These are phyloP conservation scores for Fraxinus xanthoxyloides DNA, from an alignment of 305 asterid genomes.

Conservation along the genomic window DNA sequence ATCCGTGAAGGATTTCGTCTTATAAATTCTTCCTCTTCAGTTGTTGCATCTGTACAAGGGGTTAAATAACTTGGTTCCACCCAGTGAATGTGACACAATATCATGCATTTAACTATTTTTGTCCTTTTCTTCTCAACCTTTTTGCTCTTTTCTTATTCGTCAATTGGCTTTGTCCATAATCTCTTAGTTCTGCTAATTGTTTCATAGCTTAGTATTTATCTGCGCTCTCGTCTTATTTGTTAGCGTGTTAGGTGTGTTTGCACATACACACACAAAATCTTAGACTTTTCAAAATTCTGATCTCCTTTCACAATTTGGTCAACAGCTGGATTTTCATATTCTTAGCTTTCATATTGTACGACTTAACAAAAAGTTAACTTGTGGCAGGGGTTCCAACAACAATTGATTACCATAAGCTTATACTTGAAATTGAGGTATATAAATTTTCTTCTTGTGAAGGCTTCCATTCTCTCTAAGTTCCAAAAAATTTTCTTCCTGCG, in stretches of 20 bases:
- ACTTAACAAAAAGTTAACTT: background rate
- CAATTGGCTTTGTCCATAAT: background rate
- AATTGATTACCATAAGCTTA: conserved; percentile 94
- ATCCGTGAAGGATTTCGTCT: background rate
- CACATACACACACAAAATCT: background rate
- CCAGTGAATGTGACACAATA: background rate
- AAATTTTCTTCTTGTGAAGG: background rate
- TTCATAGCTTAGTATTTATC: background rate
- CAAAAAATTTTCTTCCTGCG: background rate
- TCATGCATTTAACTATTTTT: background rate
- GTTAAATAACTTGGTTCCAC: background rate
- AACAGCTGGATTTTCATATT: background rate
- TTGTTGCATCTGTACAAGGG: background rate
- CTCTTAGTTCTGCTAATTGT: background rate
- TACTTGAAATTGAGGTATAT: conserved; percentile 90
- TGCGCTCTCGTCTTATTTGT: background rate
- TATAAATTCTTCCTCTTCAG: background rate
- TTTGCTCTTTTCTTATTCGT: background rate
- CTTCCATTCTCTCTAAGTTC: background rate
- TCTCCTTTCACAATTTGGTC: background rate
- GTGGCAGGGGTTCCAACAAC: conserved; percentile 93
- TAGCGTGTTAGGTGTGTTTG: background rate
- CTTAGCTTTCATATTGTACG: background rate
- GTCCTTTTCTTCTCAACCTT: background rate
- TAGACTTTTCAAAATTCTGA: background rate